Conservation (phyloP, 2,329 filamentous ascomycete species). For the Ceratocystiopsis sp. region DNA sequence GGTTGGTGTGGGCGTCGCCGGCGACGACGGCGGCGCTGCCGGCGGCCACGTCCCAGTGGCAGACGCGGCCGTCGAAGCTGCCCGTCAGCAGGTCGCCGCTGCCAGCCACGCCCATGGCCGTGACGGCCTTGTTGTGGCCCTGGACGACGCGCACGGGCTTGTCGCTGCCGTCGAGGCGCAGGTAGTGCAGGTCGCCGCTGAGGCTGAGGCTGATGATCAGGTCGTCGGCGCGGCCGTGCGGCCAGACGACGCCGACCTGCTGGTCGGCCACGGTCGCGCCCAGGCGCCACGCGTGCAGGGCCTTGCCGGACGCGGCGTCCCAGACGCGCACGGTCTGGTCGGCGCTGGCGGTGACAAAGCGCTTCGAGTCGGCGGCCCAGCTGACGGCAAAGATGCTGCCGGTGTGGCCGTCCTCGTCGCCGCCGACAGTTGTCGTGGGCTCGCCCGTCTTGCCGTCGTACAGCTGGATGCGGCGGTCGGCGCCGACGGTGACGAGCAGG, state of each 20-base stretch:
- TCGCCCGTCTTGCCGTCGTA: constrained; percentile 96
- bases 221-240: constrained; percentile 63
- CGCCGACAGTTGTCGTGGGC: constrained; percentile 53
- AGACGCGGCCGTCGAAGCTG: constrained; percentile 78
- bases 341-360: constrained; percentile 78
- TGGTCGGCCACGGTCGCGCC: constrained; percentile 62
- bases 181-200: constrained; percentile 78
- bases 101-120: constrained; percentile 44
- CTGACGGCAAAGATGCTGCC: constrained; percentile 87
- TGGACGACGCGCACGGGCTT: constrained; percentile 57
- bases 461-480: constrained; percentile 82
- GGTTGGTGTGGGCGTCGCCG: constrained; percentile 70
- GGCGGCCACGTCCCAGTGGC: constrained; percentile 60
- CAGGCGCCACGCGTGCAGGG: constrained; percentile 68
- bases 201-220: constrained; percentile 82
- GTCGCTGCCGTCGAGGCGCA: constrained; percentile 47
- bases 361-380: constrained; percentile 75
- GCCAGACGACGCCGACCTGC: constrained; percentile 89
- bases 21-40: constrained; percentile 57
- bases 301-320: constrained; percentile 68
- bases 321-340: constrained; percentile 92
- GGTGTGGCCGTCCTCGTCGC: constrained; percentile 45
- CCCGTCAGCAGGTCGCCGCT: constrained; percentile 62
- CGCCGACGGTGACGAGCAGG: constrained; percentile 70
- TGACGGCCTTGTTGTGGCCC: constrained; percentile 85